Conservation (phyloP, 2,329 filamentous ascomycete genomes). For the Curvularia hawaiiensis region DNA sequence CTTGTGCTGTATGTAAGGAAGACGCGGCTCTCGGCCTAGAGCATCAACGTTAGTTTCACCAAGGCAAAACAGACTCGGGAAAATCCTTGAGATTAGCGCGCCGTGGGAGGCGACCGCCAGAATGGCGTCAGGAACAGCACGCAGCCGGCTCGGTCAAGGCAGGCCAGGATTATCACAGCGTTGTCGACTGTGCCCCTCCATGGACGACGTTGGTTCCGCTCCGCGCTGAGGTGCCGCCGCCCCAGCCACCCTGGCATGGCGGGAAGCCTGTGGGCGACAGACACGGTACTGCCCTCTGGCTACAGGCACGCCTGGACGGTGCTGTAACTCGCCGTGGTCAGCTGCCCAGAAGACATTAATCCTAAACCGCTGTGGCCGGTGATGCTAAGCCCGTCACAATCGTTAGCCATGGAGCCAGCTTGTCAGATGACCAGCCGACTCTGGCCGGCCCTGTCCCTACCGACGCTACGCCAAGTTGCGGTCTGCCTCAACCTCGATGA, state of each 20-base stretch:
- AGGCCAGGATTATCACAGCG: slow-evolving; percentile 1
- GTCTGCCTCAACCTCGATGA: slow-evolving; percentile 24
- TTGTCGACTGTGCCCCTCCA: slow-evolving; percentile 2
- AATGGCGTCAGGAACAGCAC: slow-evolving; percentile 31
- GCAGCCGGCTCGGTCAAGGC: slow-evolving; percentile 10
- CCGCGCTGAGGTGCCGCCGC: slow-evolving; percentile 13
- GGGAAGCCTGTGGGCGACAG: slow-evolving; percentile 10
- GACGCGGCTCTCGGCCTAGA: slow-evolving; percentile 18
- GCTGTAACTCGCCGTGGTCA: slow-evolving; percentile 18
- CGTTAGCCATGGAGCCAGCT: slow-evolving; percentile 11
- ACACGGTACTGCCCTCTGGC: slow-evolving; percentile 13
- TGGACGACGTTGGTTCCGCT: slow-evolving; percentile 12
- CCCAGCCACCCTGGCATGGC: slow-evolving; percentile 19
- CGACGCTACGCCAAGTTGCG: slow-evolving; percentile 28
- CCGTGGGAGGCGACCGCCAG: slow-evolving; percentile 26
- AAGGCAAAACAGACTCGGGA: slow-evolving; percentile 13
- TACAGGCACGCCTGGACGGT: slow-evolving; percentile 12
- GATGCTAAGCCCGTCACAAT: slow-evolving; percentile 14
- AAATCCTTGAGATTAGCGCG: slow-evolving; percentile 22
- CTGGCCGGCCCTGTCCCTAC: slow-evolving; percentile 24
- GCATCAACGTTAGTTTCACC: slow-evolving; percentile 12
- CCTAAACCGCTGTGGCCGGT: slow-evolving; percentile 19
- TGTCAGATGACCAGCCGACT: slow-evolving; percentile 25
- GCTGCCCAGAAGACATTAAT: slow-evolving; percentile 23
- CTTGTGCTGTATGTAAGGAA: slow-evolving; percentile 18